phyloP scores from a whole-genome alignment of 2,329 filamentous ascomycete genomes.

The Penicillium sp. region DNA sequence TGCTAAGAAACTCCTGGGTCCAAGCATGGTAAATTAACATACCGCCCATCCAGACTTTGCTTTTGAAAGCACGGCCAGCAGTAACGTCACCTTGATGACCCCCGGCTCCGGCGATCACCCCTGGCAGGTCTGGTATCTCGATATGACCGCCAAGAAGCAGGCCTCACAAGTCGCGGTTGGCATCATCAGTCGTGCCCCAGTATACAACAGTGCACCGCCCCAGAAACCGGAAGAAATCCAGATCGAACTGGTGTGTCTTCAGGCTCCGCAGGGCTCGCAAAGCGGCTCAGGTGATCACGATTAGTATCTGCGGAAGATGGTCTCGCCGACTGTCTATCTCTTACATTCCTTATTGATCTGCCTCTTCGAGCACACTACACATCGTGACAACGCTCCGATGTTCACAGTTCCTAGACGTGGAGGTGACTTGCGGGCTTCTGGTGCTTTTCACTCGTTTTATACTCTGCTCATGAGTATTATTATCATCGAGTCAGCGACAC shows the following conservation, averaged over 20 bases:
- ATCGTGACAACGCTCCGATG: no score
- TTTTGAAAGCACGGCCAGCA: constrained; percentile 28
- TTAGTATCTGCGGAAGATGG: not conserved
- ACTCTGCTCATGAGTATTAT: no score
- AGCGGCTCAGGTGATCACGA: constrained; percentile 22
- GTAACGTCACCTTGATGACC: constrained; percentile 29
- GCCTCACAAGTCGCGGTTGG: constrained; percentile 39
- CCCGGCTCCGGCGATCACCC: constrained; percentile 29
- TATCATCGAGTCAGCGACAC: no score
- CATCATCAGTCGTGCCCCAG: constrained; percentile 36
- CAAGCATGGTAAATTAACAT: not conserved
- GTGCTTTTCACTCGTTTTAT: no score
- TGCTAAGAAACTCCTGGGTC: not conserved
- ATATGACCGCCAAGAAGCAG: constrained; percentile 34
- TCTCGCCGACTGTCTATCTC: not conserved
- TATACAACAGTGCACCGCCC: constrained; percentile 26
- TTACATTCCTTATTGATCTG: no score
- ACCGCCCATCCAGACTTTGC: constrained; percentile 31
- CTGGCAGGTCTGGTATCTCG: constrained; percentile 40
- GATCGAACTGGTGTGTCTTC: constrained; percentile 37
- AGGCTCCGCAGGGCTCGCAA: constrained; percentile 38
- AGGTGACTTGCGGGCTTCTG: no score
- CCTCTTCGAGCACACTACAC: not conserved
- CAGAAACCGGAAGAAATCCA: constrained; percentile 31
- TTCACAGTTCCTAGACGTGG: no score